These are phyloP conservation scores for Podospora pseudopauciseta DNA, from an alignment of 495 filamentous ascomycete genomes.

Conservation along the genomic window DNA sequence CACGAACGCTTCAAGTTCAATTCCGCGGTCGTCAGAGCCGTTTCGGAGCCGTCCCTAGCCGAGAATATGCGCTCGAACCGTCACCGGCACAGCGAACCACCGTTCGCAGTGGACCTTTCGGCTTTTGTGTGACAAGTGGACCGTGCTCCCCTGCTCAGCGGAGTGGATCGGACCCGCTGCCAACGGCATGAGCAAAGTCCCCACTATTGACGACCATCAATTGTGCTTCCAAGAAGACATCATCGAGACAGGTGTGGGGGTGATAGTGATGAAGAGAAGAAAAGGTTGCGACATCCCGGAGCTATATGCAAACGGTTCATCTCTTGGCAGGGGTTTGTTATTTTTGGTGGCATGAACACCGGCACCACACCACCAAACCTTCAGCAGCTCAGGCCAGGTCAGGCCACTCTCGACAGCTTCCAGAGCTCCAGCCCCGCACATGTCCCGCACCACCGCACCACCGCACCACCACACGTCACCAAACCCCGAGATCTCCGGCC, in stretches of 20 bases:
- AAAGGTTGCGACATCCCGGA: background rate
- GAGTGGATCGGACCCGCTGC: background rate
- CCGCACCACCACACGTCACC: background rate
- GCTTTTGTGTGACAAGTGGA: background rate
- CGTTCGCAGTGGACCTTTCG: background rate
- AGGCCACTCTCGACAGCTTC: background rate
- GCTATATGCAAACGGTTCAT: background rate
- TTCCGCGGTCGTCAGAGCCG: conserved; percentile 15
- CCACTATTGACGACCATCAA: background rate
- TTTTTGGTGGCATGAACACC: background rate
- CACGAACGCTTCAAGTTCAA: conserved; percentile 1
- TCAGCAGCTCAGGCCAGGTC: background rate
- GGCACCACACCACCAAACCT: background rate
- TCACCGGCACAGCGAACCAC: too few relatives aligned
- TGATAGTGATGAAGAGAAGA: background rate
- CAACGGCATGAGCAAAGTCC: background rate
- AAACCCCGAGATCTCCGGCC: background rate
- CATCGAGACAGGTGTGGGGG: background rate
- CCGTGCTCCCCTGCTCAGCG: background rate
- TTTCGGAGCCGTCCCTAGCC: background rate
- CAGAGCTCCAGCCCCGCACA: background rate
- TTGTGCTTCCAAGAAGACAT: background rate
- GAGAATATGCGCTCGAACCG: conserved; percentile 1
- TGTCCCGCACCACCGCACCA: too few relatives aligned
- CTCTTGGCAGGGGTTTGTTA: background rate